phyloP scores from a whole-genome alignment of 306 rosid genomes.

The Ormosia semicastrata region DNA sequence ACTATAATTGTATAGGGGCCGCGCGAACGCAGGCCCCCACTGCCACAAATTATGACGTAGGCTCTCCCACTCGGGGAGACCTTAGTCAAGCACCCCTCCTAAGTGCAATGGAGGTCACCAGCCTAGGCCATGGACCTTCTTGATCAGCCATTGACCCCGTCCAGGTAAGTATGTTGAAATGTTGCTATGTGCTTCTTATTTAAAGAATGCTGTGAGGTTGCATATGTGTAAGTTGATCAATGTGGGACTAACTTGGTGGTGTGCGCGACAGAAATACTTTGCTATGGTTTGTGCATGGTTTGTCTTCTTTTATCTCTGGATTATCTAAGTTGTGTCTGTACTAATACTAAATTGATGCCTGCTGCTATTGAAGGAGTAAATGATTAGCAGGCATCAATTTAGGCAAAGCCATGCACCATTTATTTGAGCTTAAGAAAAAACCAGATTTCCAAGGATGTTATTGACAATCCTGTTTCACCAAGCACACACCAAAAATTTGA shows the following conservation, averaged over 20 bases:
- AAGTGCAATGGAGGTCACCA: constrained; percentile 52
- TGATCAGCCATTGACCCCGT: constrained; percentile 49
- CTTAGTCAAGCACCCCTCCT: constrained; percentile 47
- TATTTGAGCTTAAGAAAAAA: no score
- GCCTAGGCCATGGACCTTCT: constrained; percentile 38
- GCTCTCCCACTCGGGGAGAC: constrained; percentile 57
- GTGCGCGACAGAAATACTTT: neutral
- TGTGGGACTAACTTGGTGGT: neutral
- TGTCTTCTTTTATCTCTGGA: neutral
- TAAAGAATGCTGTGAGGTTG: neutral
- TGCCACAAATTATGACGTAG: constrained; percentile 60
- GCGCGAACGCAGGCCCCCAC: constrained; percentile 58
- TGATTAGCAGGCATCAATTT: no score
- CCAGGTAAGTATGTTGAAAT: constrained; percentile 39
- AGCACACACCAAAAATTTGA: no score
- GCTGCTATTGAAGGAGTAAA: no score
- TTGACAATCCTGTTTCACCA: no score
- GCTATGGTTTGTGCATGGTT: neutral
- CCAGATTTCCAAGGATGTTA: no score
- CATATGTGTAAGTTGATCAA: neutral
- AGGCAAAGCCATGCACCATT: no score
- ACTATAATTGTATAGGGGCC: neutral
- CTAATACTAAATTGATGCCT: no score
- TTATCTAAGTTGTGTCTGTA: no score
- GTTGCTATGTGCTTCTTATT: neutral